Evolutionary conservation across 164 flowering plant species (phyloP).

Genomic region (Sextonia rubra): DNA sequence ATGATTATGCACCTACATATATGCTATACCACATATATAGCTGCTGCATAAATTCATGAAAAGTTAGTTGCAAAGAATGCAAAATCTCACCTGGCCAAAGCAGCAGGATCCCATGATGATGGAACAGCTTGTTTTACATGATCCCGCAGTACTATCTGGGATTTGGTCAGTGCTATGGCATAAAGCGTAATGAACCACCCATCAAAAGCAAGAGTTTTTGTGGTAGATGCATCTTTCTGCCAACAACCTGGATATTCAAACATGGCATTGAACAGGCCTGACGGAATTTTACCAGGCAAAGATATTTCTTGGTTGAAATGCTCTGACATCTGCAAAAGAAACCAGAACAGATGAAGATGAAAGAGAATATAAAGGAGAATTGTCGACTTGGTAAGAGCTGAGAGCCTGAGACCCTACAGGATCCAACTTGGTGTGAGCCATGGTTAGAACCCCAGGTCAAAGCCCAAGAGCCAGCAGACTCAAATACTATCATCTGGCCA

Average conservation of each 20-base stretch:
- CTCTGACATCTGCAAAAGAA: slow-evolving; percentile 74
- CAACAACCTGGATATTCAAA: slow-evolving; percentile 85
- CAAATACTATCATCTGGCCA: no score
- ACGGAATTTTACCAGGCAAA: slow-evolving; percentile 86
- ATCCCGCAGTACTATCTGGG: slow-evolving; percentile 73
- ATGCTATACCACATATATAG: no score
- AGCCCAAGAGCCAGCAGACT: no score
- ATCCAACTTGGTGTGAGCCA: not conserved
- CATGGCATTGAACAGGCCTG: slow-evolving; percentile 84
- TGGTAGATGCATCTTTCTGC: slow-evolving; percentile 95
- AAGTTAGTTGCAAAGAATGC: not conserved
- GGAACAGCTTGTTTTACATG: slow-evolving; percentile 91
- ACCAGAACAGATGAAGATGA: not conserved
- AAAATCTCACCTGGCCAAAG: slow-evolving; percentile 68
- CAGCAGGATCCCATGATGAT: slow-evolving; percentile 93
- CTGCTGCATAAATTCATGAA: no score
- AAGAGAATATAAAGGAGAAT: not conserved
- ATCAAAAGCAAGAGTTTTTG: slow-evolving; percentile 91
- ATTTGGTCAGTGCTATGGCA: slow-evolving; percentile 73
- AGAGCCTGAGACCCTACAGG: not conserved
- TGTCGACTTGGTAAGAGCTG: not conserved
- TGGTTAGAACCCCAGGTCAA: no score
- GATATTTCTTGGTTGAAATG: slow-evolving; percentile 89
- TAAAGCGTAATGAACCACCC: slow-evolving; percentile 86
- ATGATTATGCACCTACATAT: no score